Evolutionary conservation across 257 asterid species (phyloP), one percentile per base, ranked within the genome.

Genomic region (Linaria vulgaris): DNA sequence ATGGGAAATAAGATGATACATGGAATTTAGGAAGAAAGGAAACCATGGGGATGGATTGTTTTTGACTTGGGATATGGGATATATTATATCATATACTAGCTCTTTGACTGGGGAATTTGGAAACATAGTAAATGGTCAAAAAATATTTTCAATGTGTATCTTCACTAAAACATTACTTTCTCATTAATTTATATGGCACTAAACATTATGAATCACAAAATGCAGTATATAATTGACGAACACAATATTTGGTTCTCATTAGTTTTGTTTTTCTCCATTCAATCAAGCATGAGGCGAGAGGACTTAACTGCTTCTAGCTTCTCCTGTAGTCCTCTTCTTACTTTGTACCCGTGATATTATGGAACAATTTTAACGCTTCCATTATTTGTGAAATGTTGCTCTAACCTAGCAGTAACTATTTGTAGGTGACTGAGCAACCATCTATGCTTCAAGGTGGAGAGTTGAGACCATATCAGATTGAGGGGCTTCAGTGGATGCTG

Each of bases 401-500:
- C 67, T 77, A 62, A 72, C 78, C 54, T 64, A 20, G 61, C 50
- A 44, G 56, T 54, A 64, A 61, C 56, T 65, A n/a, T 17, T 64
- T 84, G 66, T 76, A 90, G 99, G 99, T 94, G 59, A 82, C 83
- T 1, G 99, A 90, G 82, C 99, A 94, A 84, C 99, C 99, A n/a
- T 71, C 74, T 51, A 87, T 87, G 95, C 99, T 94, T 77, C 96
- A 94, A 76, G 97, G 99, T 73, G 99, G 99, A 71, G 99, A 90
- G 77, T 75, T 94, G 66, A 85, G 99, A 60, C 43, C 83, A 13
- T 90, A 94, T 82, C 99, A 94, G 69, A 27, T 94, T 66, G 99
- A 94, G 87, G 99, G 99, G 73, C 99, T 94, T 69, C 99, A 94
- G 21, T 94, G 99, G 99, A 94, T 94, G 99, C 67, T 94, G 63